A percentile compares a stretch with the other conserved stretches of the same genome.
Evolutionary conservation across 345 rosid genomes (phyloP).

Genomic region (Iberis pinnata): DNA sequence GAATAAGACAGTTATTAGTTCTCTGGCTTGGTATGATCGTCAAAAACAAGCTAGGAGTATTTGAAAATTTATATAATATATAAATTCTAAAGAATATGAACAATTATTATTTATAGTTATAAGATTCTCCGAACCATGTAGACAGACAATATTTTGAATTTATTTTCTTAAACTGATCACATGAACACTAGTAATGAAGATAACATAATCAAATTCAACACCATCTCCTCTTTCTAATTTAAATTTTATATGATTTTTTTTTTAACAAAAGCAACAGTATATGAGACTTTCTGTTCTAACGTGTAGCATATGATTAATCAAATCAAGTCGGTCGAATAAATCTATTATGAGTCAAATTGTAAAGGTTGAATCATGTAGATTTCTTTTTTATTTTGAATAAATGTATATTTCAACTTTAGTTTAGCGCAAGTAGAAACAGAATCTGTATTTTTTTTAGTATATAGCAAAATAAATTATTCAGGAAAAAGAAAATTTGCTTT

Average conservation of each 20-base stretch:
- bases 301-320: slow-evolving; percentile 30
- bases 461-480: not conserved
- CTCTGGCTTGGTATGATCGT: slow-evolving; percentile 24
- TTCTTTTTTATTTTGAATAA: slow-evolving; percentile 1
- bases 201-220: slow-evolving; percentile 34
- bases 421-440: slow-evolving; percentile 15
- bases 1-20: slow-evolving; percentile 21
- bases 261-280: slow-evolving; percentile 28
- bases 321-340: slow-evolving; percentile 35
- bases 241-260: not conserved
- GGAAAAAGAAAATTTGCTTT: too few species aligned
- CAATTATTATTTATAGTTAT: slow-evolving; percentile 9
- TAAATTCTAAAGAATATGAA: slow-evolving; percentile 18
- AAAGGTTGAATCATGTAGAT: slow-evolving; percentile 35
- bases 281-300: slow-evolving; percentile 32
- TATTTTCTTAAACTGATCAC: slow-evolving; percentile 19
- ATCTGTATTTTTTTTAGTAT: slow-evolving; percentile 5
- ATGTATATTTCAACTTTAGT: slow-evolving; percentile 15
- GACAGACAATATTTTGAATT: slow-evolving; percentile 21
- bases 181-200: slow-evolving; percentile 28
- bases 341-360: slow-evolving; percentile 22
- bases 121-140: slow-evolving; percentile 17
- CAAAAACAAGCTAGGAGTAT: slow-evolving; percentile 24
- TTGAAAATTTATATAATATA: not conserved
- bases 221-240: slow-evolving; percentile 21